Evolutionary conservation across 805 yeast species (phyloP).

Genomic region (Candida takata): DNA sequence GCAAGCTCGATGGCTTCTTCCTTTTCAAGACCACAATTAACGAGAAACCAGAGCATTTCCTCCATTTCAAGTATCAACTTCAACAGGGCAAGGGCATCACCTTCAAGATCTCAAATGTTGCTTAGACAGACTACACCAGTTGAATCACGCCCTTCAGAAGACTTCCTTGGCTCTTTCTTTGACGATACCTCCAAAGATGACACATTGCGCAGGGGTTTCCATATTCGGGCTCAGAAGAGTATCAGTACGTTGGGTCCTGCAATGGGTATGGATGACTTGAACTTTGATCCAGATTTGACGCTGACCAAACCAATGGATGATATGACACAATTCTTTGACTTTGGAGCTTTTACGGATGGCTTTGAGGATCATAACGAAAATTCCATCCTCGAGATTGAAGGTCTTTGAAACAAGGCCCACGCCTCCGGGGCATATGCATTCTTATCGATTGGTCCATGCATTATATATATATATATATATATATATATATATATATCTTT

Average conservation of each 20-base stretch:
- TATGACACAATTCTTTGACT: constrained; percentile 19
- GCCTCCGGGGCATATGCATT: too few relatives aligned
- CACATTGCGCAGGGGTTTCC: constrained; percentile 5
- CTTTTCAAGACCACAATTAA: constrained; percentile 5
- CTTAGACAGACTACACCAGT: constrained; percentile 18
- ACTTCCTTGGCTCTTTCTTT: constrained; percentile 15
- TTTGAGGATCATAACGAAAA: neutral
- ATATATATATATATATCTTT: too few relatives aligned
- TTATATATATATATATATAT: too few relatives aligned
- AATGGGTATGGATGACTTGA: constrained; percentile 8
- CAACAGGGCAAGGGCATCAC: constrained; percentile 15
- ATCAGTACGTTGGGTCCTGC: constrained; percentile 21
- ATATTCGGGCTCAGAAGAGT: constrained; percentile 11
- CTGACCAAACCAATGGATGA: constrained; percentile 2
- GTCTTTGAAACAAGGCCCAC: too few relatives aligned
- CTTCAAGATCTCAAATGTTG: constrained; percentile 14
- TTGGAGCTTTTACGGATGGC: constrained; percentile 19
- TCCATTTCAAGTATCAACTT: constrained; percentile 16
- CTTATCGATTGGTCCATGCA: too few relatives aligned
- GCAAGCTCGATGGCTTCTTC: constrained; percentile 15
- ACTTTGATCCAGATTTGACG: neutral
- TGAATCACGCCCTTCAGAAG: constrained; percentile 8
- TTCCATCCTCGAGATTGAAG: too few relatives aligned
- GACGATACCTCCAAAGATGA: constrained; percentile 13
- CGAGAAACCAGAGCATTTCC: constrained; percentile 21